Conservation (phyloP, 768 basidiomycete genomes). For the Calocybe cyanea region DNA sequence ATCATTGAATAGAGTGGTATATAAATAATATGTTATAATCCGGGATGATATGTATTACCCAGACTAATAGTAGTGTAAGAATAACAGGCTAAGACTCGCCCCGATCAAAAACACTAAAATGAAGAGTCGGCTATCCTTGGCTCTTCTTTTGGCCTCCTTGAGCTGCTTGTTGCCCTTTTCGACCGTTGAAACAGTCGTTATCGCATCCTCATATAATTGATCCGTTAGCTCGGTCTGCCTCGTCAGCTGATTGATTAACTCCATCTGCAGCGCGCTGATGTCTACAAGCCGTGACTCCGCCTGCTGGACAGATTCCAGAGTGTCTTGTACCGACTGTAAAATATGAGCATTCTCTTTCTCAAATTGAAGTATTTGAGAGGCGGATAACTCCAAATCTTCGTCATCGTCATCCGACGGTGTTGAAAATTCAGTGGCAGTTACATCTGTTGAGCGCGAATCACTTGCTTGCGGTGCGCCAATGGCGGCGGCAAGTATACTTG, state of each 20-base stretch:
- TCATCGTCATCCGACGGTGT: constrained; percentile 60
- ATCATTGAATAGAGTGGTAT: constrained; percentile 3
- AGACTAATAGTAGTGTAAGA: constrained; percentile 83
- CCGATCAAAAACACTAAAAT: constrained; percentile 90
- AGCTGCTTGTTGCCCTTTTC: constrained; percentile 90
- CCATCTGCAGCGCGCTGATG: constrained; percentile 90
- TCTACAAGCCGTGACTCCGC: constrained; percentile 91
- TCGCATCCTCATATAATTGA: constrained; percentile 91
- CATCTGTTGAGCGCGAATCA: constrained; percentile 22
- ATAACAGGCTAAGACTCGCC: constrained; percentile 86
- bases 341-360: constrained; percentile 89
- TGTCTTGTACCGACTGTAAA: constrained; percentile 78
- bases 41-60: no score
- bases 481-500: constrained; percentile 57
- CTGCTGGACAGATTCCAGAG: constrained; percentile 83
- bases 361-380: constrained; percentile 89
- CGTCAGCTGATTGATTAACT: constrained; percentile 83
- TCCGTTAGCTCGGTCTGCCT: constrained; percentile 91
- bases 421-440: constrained; percentile 18
- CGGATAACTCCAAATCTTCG: constrained; percentile 78
- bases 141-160: constrained; percentile 82
- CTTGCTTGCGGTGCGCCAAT: constrained; percentile 44
- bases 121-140: constrained; percentile 84
- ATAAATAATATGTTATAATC: constrained; percentile 2
- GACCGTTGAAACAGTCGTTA: constrained; percentile 79